These are phyloP conservation scores for Nemania sp. DNA, from an alignment of 2,329 filamentous ascomycete species.

Conservation along the genomic window DNA sequence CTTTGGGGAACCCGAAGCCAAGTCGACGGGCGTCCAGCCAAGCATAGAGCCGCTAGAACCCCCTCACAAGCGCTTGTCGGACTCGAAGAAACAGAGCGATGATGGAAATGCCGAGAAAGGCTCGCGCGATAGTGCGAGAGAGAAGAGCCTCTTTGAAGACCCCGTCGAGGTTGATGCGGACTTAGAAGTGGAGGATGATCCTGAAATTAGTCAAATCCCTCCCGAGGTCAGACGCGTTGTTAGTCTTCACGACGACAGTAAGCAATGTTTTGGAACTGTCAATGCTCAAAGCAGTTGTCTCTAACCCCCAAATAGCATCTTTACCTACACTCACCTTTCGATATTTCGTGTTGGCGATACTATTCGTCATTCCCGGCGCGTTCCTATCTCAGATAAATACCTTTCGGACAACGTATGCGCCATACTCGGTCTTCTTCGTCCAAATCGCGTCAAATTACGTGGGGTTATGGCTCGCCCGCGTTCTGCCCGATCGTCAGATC, in stretches of 20 bases:
- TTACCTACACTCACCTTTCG: conserved; percentile 70
- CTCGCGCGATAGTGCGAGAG: conserved; percentile 15
- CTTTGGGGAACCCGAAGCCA: conserved; percentile 26
- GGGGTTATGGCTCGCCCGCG: conserved; percentile 64
- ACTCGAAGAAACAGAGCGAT: conserved; percentile 12
- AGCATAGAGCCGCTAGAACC: conserved; percentile 11
- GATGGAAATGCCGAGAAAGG: neutral
- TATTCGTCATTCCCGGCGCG: conserved; percentile 69
- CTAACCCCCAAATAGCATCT: conserved; percentile 48
- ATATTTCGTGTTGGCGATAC: conserved; percentile 66
- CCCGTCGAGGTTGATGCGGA: conserved; percentile 46
- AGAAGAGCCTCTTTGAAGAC: conserved; percentile 43
- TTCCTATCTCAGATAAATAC: conserved; percentile 68
- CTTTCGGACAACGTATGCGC: conserved; percentile 68
- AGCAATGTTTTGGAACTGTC: neutral
- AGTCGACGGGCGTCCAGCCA: conserved; percentile 30
- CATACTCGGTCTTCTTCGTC: conserved; percentile 72
- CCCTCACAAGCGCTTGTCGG: conserved; percentile 12
- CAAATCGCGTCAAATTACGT: conserved; percentile 69
- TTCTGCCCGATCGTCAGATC: conserved; percentile 61
- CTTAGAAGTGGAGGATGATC: conserved; percentile 58
- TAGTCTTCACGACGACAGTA: conserved; percentile 66
- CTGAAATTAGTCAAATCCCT: conserved; percentile 65
- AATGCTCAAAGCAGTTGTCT: neutral
- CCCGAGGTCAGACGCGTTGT: conserved; percentile 67